Conservation (phyloP, 352 stramenopile species). For the Globisporangium heterothallicum region DNA sequence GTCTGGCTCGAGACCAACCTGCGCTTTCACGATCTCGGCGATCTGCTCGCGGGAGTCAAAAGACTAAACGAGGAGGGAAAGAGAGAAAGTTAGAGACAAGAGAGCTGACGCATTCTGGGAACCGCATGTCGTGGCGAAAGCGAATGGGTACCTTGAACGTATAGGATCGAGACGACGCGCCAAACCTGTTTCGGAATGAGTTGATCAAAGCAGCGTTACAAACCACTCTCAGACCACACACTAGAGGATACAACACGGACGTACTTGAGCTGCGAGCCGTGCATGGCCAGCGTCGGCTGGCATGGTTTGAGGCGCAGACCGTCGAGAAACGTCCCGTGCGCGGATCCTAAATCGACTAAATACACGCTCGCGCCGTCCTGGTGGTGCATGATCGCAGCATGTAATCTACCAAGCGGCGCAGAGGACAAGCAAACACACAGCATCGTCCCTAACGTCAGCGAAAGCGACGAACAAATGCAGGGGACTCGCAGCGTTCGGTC, state of each 20-base stretch:
- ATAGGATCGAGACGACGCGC: slow-evolving; percentile 71
- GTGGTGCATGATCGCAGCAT: slow-evolving; percentile 73
- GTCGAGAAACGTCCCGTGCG: slow-evolving; percentile 76
- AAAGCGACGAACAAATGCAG: too few species aligned
- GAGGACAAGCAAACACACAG: slow-evolving; percentile 4
- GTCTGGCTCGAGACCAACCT: slow-evolving; percentile 45
- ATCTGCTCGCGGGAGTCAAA: slow-evolving; percentile 80
- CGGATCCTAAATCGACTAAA: slow-evolving; percentile 70
- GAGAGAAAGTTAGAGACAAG: too few species aligned
- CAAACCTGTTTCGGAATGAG: too few species aligned
- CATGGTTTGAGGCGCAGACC: slow-evolving; percentile 47
- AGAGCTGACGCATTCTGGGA: too few species aligned
- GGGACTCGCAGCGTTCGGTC: too few species aligned
- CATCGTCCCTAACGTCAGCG: background rate
- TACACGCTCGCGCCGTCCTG: slow-evolving; percentile 60
- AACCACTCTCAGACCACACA: background rate
- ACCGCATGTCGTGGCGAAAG: background rate
- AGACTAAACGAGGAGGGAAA: too few species aligned
- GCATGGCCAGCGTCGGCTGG: slow-evolving; percentile 61
- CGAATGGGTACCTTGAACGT: too few species aligned
- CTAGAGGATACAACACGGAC: background rate
- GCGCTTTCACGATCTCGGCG: slow-evolving; percentile 41
- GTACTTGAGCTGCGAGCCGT: slow-evolving; percentile 55
- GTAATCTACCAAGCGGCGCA: slow-evolving; percentile 24
- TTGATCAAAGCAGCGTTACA: background rate